A percentile compares a stretch with the other conserved stretches of the same genome.
Evolutionary conservation across 768 basidiomycete species (phyloP).

Genomic region (Tricholoma terreum): DNA sequence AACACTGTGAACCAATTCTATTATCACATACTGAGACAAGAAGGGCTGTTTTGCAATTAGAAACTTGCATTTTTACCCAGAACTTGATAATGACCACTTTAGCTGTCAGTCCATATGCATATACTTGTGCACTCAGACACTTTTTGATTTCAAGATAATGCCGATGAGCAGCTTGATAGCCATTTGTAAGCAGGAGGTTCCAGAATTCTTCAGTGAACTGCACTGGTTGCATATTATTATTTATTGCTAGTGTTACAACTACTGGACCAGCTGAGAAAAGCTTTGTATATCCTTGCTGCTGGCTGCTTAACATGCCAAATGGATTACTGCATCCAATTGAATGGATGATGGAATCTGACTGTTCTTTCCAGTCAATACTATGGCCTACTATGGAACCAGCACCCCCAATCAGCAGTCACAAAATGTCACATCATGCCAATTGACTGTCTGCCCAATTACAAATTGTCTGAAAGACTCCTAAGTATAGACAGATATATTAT

Average conservation of each 20-base stretch:
- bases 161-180: background rate
- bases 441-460: no score
- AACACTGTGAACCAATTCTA: background rate
- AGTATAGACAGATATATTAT: no score
- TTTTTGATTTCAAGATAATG: background rate
- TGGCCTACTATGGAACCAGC: no score
- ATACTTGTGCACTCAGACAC: background rate
- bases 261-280: background rate
- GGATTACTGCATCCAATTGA: background rate
- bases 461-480: background rate
- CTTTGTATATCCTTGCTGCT: background rate
- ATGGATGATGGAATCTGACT: background rate
- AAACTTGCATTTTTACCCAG: background rate
- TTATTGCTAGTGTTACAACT: background rate
- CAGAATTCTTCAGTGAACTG: background rate
- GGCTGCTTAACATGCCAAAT: background rate
- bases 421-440: no score
- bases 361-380: no score
- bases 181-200: background rate
- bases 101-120: background rate
- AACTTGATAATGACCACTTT: background rate
- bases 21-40: background rate
- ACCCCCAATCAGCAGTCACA: no score
- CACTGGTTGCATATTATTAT: background rate
- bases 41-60: background rate